Percentiles rank a stretch among this genome's conserved stretches.
These are phyloP conservation scores for Aspergillus flavus DNA, from an alignment of 2,329 filamentous ascomycete species.

Conservation along the genomic window DNA sequence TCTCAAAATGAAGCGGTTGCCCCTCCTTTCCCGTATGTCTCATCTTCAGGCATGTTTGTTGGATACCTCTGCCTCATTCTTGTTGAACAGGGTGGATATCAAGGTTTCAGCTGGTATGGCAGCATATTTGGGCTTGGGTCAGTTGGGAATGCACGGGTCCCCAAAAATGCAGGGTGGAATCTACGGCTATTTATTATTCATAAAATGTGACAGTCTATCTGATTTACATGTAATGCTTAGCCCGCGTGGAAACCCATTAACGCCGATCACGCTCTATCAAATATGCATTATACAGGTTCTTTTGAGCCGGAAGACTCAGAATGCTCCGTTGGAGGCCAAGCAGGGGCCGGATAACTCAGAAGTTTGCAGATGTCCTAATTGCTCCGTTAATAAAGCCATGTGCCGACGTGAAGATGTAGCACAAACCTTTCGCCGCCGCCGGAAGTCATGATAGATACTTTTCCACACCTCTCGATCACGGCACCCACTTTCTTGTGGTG, in stretches of 20 bases:
- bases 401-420: background rate
- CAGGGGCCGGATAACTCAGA: constrained; percentile 41
- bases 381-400: background rate
- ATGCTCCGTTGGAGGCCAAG: constrained; percentile 27
- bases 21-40: background rate
- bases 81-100: no score
- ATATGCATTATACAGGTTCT: background rate
- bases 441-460: constrained; percentile 41
- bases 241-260: background rate
- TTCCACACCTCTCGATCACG: constrained; percentile 42
- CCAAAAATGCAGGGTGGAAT: background rate
- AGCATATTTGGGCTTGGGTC: no score
- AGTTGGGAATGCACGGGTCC: background rate
- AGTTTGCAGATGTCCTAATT: constrained; percentile 21
- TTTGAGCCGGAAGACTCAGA: background rate
- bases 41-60: background rate
- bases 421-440: constrained; percentile 28
- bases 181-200: background rate
- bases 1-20: background rate
- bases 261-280: background rate
- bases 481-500: constrained; percentile 39
- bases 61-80: no score
- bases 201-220: background rate
- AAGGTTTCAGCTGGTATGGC: no score
- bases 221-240: background rate